Base-by-base conservation (phyloP, 257 asterid species). In the Lycium barbarum region DNA sequence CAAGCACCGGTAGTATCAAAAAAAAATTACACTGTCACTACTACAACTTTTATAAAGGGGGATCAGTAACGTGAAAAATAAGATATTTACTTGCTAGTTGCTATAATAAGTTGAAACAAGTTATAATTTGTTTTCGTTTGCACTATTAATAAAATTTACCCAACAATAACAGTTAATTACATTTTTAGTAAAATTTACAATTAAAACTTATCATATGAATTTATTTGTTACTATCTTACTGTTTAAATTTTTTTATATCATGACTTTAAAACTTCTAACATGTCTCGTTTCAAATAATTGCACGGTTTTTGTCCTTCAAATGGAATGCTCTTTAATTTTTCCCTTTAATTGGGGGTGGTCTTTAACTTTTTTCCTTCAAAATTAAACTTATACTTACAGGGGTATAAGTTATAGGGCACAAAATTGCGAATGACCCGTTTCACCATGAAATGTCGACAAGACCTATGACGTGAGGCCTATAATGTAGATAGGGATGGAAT, bases 401-500 rank as follows among this genome's bases (percentile, higher is more conserved):
- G 33, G 33, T 26, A 26, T 1, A 26, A 26, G 33, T 26, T 26
- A 26, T 26, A 26, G 33, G 33, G 33, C 33, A 26, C 33, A 26
- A 26, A 26, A 26, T 26, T 26, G 33, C 33, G 33, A 26, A 26
- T 26, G 33, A 26, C 33, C 33, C 33, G 33, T 26, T 40, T 40
- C 45, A 40, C 45, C 6, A 40, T 40, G 45, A 38, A 51, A 76
- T 22, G 7, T 76, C 1, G 26, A 76, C 47, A 26, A 51, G 15
- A 0, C 47, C 26, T 14, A 22, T 76, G 65, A 51, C 22, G 7
- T 26, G 14, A 53, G 20, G n/a, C 63, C 65, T 76, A 33, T 13
- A 51, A 26, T 26, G 47, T 54, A 86, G 79, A 14, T 76, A 78
- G 61, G 71, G 17, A 55, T 62, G 45, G 72, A 62, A 81, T 71